Conservation (phyloP, 345 rosid genomes). For the Dipteronia sinensis region DNA sequence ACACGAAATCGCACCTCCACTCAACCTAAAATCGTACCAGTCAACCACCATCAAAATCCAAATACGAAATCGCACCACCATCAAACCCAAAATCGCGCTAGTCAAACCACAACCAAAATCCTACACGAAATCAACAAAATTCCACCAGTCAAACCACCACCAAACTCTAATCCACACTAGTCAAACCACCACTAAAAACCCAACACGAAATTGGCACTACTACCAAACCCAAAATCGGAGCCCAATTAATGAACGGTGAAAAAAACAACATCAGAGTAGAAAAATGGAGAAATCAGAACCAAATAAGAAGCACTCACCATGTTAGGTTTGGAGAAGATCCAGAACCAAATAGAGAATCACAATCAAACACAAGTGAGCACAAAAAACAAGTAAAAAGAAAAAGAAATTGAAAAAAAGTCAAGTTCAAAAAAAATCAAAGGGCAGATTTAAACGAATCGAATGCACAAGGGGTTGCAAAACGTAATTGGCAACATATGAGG, state of each 20-base stretch:
- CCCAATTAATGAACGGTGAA: constrained; percentile 7
- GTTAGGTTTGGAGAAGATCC: constrained; percentile 70
- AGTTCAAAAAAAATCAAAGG: constrained; percentile 31
- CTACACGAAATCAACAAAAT: too few species aligned
- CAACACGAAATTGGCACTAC: too few species aligned
- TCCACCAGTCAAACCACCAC: too few species aligned
- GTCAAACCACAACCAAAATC: too few species aligned
- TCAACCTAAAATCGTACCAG: too few species aligned
- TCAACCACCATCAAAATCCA: too few species aligned
- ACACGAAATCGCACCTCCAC: too few species aligned
- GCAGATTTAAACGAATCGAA: constrained; percentile 74
- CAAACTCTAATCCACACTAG: too few species aligned
- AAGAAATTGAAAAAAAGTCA: not conserved
- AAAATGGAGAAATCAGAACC: not conserved
- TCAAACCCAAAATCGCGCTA: too few species aligned
- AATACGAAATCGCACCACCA: too few species aligned
- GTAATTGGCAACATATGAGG: constrained; percentile 82
- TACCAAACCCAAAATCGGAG: too few species aligned
- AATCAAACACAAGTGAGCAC: constrained; percentile 5
- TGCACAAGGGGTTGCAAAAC: constrained; percentile 94
- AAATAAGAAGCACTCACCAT: constrained; percentile 56
- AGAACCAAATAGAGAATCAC: constrained; percentile 21
- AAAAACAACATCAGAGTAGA: not conserved
- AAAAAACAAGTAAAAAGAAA: not conserved
- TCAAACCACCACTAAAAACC: too few species aligned